Evolutionary conservation across 2,329 filamentous ascomycete species (phyloP).

Genomic region (Microthyrium microscopicum): DNA sequence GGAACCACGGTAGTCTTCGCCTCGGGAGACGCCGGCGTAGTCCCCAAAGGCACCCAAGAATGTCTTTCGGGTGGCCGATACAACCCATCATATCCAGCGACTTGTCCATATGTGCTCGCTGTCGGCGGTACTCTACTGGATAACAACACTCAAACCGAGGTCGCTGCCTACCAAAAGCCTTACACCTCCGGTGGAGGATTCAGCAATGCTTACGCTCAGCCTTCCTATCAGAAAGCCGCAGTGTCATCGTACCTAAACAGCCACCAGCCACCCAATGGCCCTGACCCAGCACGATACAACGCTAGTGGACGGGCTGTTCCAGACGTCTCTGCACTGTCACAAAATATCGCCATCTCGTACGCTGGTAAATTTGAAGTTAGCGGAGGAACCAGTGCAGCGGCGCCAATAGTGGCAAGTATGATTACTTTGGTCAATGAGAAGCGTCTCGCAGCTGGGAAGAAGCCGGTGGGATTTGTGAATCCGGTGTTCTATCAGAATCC

Average conservation of each 20-base stretch:
- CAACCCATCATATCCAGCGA: neutral
- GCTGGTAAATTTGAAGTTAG: neutral
- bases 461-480: conserved; percentile 2
- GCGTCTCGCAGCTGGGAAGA: neutral
- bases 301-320: neutral
- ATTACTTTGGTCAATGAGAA: conserved; percentile 2
- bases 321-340: neutral
- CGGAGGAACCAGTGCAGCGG: neutral
- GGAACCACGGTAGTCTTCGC: conserved; percentile 32
- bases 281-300: neutral
- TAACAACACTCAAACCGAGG: neutral
- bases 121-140: neutral
- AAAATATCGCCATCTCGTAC: neutral
- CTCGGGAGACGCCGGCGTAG: conserved; percentile 31
- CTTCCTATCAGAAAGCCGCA: neutral
- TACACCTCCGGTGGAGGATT: conserved; percentile 1
- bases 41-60: conserved; percentile 12
- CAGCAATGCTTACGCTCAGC: neutral
- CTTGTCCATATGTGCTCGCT: neutral
- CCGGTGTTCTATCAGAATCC: conserved; percentile 2
- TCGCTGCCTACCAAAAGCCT: neutral
- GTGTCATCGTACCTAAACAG: neutral
- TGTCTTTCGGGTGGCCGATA: neutral
- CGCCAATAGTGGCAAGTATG: neutral
- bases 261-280: no score